These are phyloP conservation scores for Parasitella parasitica DNA, from an alignment of 371 early-diverging fungal species.

Conservation along the genomic window DNA sequence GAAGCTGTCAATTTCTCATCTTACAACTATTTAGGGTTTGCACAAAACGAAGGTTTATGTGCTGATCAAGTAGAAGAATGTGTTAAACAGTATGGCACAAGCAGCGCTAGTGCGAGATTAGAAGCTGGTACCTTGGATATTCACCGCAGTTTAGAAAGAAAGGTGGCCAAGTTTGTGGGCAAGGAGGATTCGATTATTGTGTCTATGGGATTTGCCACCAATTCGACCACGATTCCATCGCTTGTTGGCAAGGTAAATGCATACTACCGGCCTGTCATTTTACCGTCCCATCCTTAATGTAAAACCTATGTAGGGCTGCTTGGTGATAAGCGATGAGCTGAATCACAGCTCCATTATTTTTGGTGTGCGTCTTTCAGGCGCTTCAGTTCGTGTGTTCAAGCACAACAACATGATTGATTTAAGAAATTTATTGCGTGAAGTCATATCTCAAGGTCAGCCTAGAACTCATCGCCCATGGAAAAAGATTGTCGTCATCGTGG, in stretches of 20 bases:
- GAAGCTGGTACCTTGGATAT: conserved; percentile 76
- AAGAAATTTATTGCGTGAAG: conserved; percentile 83
- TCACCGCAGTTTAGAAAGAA: conserved; percentile 82
- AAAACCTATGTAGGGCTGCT: no score
- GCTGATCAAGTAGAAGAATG: conserved; percentile 88
- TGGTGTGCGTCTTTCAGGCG: conserved; percentile 94
- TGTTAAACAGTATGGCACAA: conserved; percentile 65
- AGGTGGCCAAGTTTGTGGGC: conserved; percentile 95
- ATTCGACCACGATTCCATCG: conserved; percentile 96
- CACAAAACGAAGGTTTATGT: conserved; percentile 87
- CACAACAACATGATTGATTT: conserved; percentile 91
- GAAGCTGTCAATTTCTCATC: conserved; percentile 94
- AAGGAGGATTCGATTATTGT: conserved; percentile 94
- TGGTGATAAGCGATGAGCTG: conserved; percentile 97
- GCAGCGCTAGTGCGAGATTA: conserved; percentile 64
- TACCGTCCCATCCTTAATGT: conserved; percentile 39
- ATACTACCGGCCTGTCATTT: background rate
- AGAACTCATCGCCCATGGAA: conserved; percentile 99
- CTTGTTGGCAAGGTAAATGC: conserved; percentile 73
- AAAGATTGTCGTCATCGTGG: conserved; percentile 97
- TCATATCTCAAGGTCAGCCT: conserved; percentile 98
- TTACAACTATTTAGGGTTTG: conserved; percentile 99
- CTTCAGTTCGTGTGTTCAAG: conserved; percentile 93
- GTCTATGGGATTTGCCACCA: conserved; percentile 99
- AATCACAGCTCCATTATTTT: conserved; percentile 98